Evolutionary conservation across 345 rosid species (phyloP).

Genomic region (Salix brachista): DNA sequence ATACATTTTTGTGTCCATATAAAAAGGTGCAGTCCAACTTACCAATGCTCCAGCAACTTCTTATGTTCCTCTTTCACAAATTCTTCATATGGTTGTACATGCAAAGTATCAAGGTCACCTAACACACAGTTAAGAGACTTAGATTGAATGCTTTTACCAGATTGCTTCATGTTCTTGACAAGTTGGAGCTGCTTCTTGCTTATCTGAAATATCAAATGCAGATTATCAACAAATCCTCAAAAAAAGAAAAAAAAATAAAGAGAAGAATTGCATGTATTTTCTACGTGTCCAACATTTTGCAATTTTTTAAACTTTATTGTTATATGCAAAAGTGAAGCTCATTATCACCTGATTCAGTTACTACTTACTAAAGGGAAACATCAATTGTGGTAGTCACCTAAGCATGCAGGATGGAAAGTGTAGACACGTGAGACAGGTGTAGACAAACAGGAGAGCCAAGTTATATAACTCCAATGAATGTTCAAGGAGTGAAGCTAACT

Average conservation of each 20-base stretch:
- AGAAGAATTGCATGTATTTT: neutral
- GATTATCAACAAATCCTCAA: conserved; percentile 19
- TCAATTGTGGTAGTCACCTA: neutral
- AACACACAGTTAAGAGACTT: conserved; percentile 64
- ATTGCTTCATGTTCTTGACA: conserved; percentile 79
- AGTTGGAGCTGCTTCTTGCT: conserved; percentile 91
- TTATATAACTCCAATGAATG: neutral
- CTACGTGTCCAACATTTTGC: neutral
- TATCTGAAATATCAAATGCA: conserved; percentile 50
- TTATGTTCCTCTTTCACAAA: conserved; percentile 84
- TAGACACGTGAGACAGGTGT: neutral
- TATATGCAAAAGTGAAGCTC: neutral
- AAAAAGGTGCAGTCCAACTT: conserved; percentile 32
- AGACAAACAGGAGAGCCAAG: neutral
- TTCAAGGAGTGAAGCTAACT: neutral
- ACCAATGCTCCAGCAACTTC: conserved; percentile 84
- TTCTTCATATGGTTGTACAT: conserved; percentile 78
- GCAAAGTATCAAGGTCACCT: conserved; percentile 62
- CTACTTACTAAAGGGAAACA: neutral
- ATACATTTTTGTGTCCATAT: neutral
- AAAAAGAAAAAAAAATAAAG: neutral
- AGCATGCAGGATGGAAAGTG: neutral
- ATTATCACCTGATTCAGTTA: neutral
- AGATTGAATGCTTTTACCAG: conserved; percentile 76
- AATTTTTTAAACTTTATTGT: neutral